Evolutionary conservation across 805 yeast genomes (phyloP).

Genomic region (Saccharomyces jurei): DNA sequence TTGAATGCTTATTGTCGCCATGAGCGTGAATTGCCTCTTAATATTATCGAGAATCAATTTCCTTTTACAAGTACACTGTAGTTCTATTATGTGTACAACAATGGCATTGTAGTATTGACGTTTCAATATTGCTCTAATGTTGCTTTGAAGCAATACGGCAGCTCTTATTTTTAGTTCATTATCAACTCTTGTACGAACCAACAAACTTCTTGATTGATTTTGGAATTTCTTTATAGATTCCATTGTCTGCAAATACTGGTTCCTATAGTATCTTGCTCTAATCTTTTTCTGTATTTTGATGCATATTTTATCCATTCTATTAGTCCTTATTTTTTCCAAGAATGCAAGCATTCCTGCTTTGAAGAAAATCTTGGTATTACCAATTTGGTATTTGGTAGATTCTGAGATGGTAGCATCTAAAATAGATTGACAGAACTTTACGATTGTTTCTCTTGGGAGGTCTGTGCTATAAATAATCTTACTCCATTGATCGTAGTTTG

Average conservation of each 20-base stretch:
- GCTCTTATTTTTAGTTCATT: constrained; percentile 52
- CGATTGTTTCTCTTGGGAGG: constrained; percentile 46
- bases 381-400: constrained; percentile 70
- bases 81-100: constrained; percentile 16
- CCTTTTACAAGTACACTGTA: constrained; percentile 45
- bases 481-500: constrained; percentile 63
- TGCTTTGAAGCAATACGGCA: constrained; percentile 68
- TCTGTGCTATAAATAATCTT: constrained; percentile 40
- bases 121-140: constrained; percentile 45
- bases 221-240: constrained; percentile 54
- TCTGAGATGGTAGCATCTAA: constrained; percentile 56
- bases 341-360: constrained; percentile 95
- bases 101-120: constrained; percentile 30
- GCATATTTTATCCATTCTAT: constrained; percentile 68
- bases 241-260: constrained; percentile 47
- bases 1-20: constrained; percentile 61
- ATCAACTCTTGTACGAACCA: constrained; percentile 48
- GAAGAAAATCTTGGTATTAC: constrained; percentile 88
- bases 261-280: constrained; percentile 56
- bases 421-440: constrained; percentile 56
- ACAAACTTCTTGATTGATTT: constrained; percentile 53
- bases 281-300: constrained; percentile 78
- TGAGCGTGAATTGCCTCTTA: constrained; percentile 39
- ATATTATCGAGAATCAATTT: constrained; percentile 41
- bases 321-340: constrained; percentile 75